A percentile compares a stretch with the other conserved stretches of the same genome.
These are phyloP conservation scores for Aspergillus udagawae DNA, from an alignment of 2,329 filamentous ascomycete species.

Conservation along the genomic window DNA sequence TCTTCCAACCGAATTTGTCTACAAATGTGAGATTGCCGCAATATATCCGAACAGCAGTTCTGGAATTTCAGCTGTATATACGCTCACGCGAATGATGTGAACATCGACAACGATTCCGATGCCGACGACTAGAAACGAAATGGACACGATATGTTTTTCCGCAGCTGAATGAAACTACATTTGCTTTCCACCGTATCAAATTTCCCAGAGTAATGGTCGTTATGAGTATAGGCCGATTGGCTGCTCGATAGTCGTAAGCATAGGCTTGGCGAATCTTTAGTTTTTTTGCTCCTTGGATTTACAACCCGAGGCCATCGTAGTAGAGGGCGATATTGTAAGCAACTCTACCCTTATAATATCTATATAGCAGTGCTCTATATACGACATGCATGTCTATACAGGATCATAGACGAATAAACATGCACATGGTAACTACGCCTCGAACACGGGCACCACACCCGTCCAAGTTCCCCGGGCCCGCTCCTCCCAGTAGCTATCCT, in stretches of 20 bases:
- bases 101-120: background rate
- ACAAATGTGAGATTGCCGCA: too few species aligned
- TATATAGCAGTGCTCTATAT: background rate
- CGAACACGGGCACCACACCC: slow-evolving; percentile 54
- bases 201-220: background rate
- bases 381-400: background rate
- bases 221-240: background rate
- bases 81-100: background rate
- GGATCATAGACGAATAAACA: background rate
- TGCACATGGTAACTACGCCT: slow-evolving; percentile 20
- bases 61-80: background rate
- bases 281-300: too few species aligned
- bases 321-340: background rate
- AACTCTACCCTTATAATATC: background rate
- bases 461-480: slow-evolving; percentile 65
- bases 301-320: background rate
- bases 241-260: background rate
- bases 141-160: background rate
- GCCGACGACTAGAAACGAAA: background rate
- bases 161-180: background rate
- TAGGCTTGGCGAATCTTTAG: background rate
- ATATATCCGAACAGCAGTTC: background rate
- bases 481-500: slow-evolving; percentile 92
- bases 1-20: background rate
- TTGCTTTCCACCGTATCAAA: background rate